Evolutionary conservation across 1,139 yeast species (phyloP), one percentile per base, ranked within the genome.

Genomic region (Nematodospora anomalae): DNA sequence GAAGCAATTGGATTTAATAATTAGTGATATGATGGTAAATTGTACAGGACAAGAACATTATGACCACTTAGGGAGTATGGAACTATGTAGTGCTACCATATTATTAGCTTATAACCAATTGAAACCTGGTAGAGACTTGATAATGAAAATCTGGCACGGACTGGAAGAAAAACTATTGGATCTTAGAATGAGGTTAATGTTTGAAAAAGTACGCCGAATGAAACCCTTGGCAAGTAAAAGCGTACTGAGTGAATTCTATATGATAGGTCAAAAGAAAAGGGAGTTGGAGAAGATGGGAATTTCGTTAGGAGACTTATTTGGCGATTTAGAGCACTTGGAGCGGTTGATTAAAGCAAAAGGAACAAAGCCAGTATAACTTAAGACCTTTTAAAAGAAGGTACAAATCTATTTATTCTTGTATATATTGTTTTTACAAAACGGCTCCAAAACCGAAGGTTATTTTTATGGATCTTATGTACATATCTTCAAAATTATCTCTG

Each of bases 401-500:
- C 11, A 10, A 2, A 6, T 24, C 9, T 24, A 32, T 3, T n/a
- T 16, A 35, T 10, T 30, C 26, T n/a, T 27, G 13, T 30, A 35
- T 26, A 24, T 29, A 16, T 28, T 12, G 6, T 33, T 12, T 22
- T 47, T 64, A 81, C 44, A 83, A 64, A 10, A 84, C 89, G n/a
- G 88, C 85, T 14, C 94, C 97, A 60, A 85, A 90, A 1, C 98
- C 97, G 62, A 92, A 92, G 0, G 96, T 84, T 30, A 88, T 57
- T 68, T 89, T 92, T 55, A 92, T 89, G 7, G 96, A 77, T 60
- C 83, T 80, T 40, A 90, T 80, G 58, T 92, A 92, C 60, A 88
- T 86, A 46, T 86, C 89, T 50, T 88, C 89, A 55, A 94, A 92
- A 62, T 92, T 92, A 30, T 71, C 76, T 54, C 80, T 78, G 28